These are phyloP conservation scores for Allantophomopsis cytisporea DNA, from an alignment of 2,329 filamentous ascomycete species.

Conservation along the genomic window DNA sequence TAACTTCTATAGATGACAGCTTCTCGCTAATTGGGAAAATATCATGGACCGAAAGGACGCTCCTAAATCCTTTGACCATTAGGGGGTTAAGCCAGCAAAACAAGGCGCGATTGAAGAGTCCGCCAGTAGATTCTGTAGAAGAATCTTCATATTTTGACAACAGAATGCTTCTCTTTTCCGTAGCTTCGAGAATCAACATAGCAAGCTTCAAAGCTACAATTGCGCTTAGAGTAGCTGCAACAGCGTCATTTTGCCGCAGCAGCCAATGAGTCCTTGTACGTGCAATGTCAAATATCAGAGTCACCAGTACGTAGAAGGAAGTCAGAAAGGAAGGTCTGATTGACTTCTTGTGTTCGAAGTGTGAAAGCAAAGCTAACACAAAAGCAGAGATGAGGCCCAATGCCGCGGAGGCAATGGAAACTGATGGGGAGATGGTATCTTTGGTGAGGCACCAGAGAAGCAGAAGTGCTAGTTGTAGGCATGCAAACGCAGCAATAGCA, in stretches of 20 bases:
- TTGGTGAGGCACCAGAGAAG: neutral
- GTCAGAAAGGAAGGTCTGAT: conserved; percentile 11
- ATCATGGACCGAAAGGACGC: conserved; percentile 14
- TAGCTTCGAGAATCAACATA: conserved; percentile 8
- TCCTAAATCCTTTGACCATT: conserved; percentile 16
- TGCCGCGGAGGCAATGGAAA: conserved; percentile 5
- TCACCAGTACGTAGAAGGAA: conserved; percentile 12
- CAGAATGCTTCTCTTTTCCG: conserved; percentile 8
- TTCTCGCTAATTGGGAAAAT: conserved; percentile 9
- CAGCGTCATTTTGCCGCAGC: conserved; percentile 13
- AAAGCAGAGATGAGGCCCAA: conserved; percentile 9
- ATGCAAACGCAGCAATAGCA: neutral
- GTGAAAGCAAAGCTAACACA: conserved; percentile 9
- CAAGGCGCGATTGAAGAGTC: conserved; percentile 18
- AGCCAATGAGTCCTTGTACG: conserved; percentile 11
- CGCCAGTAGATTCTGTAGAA: conserved; percentile 17
- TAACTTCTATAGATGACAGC: conserved; percentile 5
- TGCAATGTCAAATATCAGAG: conserved; percentile 12
- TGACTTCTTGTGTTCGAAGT: conserved; percentile 12
- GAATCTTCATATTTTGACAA: conserved; percentile 1
- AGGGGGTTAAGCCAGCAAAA: conserved; percentile 22
- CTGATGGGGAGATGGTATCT: neutral
- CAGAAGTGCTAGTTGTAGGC: neutral
- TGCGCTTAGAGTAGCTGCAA: conserved; percentile 21
- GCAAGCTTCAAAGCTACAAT: conserved; percentile 14